Evolutionary conservation across 2,329 filamentous ascomycete species (phyloP).

Genomic region (Hymenoscyphus linearis): DNA sequence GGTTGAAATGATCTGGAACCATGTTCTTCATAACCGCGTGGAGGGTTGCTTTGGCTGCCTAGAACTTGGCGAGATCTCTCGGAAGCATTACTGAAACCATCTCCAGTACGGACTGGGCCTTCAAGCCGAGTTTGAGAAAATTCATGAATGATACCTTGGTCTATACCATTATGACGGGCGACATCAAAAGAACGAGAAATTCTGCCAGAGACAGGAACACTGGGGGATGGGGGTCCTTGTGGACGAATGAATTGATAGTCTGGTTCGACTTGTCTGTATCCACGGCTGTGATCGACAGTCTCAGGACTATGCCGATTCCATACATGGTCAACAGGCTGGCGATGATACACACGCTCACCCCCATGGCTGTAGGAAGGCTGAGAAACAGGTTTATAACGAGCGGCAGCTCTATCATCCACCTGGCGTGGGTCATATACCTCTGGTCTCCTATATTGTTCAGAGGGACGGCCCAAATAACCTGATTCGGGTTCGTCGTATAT

Average conservation of each 20-base stretch:
- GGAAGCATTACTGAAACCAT: slow-evolving; percentile 20
- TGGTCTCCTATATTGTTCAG: slow-evolving; percentile 16
- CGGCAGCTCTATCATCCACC: slow-evolving; percentile 10
- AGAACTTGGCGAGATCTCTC: slow-evolving; percentile 18
- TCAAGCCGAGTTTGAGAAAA: slow-evolving; percentile 30
- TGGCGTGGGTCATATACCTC: slow-evolving; percentile 11
- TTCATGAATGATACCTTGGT: slow-evolving; percentile 26
- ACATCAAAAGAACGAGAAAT: slow-evolving; percentile 23
- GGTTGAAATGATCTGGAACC: slow-evolving; percentile 19
- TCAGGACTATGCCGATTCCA: slow-evolving; percentile 8
- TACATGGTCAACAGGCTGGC: slow-evolving; percentile 6
- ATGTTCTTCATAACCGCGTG: slow-evolving; percentile 16
- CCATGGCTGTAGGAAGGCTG: slow-evolving; percentile 10
- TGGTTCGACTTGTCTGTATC: slow-evolving; percentile 16
- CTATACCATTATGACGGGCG: slow-evolving; percentile 17
- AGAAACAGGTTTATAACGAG: slow-evolving; percentile 14
- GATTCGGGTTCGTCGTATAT: slow-evolving; percentile 24
- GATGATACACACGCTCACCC: slow-evolving; percentile 14
- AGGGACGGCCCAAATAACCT: slow-evolving; percentile 14
- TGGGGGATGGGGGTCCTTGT: slow-evolving; percentile 18
- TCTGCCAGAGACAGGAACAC: slow-evolving; percentile 18
- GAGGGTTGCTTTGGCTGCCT: slow-evolving; percentile 14
- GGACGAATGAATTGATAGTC: slow-evolving; percentile 14
- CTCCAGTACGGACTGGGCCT: slow-evolving; percentile 15
- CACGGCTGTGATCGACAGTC: slow-evolving; percentile 15